Evolutionary conservation across 1,284 basidiomycete genomes (phyloP), one percentile per base, ranked within the genome.

Genomic region (Cutaneotrichosporon mucoides): DNA sequence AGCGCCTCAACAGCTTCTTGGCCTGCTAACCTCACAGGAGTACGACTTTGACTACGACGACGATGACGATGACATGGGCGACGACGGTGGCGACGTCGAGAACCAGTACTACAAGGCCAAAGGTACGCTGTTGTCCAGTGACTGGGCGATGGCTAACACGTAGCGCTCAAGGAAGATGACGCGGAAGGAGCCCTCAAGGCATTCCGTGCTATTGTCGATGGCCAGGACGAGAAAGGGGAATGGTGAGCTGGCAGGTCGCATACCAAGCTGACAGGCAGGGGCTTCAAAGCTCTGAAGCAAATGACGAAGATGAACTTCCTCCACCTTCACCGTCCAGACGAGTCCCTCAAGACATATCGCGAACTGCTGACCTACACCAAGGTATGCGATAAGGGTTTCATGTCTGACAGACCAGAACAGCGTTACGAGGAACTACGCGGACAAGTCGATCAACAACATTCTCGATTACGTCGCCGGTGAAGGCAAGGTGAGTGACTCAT

Each of bases 21-120:
- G n/a, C 37, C 36, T 36, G 5, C 33, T 55, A 62, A 15, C 57
- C 55, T 51, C 37, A 24, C 70, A 95, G 91, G 92, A 96, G 75
- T 97, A 97, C 79, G 92, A 87, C 70, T 98, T 98, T 76, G 92
- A 96, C 77, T 99, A 97, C 76, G 82, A 83, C 53, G 88, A 87
- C 61, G 91, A 89, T 41, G 90, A 89, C 41, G 92, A 83, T 16
- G 88, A 87, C 16, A 76, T 73, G 69, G 74, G 70, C 62, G 83
- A 86, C 9, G 90, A 84, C 44, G 89, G 86, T 60, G 90, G 88
- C n/a, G 94, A 97, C 76, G 86, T 97, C 48, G 96, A 99, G 82
- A 99, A 99, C 73, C 86, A 93, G 84, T 99, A 99, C 80, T 99
- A 99, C 79, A 89, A 88, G 54, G 96, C 96, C 10, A 99, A 99